Evolutionary conservation across 2,329 filamentous ascomycete species (phyloP), one percentile per base, ranked within the genome.

Genomic region (Trichoderma arundinaceum): DNA sequence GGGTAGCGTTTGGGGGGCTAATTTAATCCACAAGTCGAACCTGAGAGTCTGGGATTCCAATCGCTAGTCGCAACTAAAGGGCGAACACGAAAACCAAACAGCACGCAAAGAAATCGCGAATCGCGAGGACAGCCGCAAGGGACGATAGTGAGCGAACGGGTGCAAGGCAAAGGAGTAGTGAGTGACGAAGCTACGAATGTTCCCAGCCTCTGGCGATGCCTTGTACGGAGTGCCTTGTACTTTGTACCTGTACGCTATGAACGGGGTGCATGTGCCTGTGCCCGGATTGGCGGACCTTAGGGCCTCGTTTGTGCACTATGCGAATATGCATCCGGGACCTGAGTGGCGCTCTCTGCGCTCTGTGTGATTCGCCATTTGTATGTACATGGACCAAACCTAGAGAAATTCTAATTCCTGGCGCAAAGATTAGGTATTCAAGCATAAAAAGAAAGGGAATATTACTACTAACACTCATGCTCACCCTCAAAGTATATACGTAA

Each of bases 211-310:
- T 33, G 39, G 48, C 32, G 59, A 62, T 35, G 59, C 59, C 46
- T 32, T 44, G 49, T 63, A 63, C 48, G 59, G 59, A 54, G 59
- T 44, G 49, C 44, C 28, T 19, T 48, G 39, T 59, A 59, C 48
- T 52, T 43, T 52, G 59, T 63, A 63, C 59, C 59, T 63, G 39
- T 6, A 33, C 22, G 54, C 43, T 41, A 59, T 48, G 39, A 35
- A 49, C 59, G 48, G 44, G 38, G 46, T 51, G 49, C 59, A 49
- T 62, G 46, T 62, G 35, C 58, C 46, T 61, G 58, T 35, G 53
- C 44, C 53, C 19, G 46, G 43, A 54, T 57, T 56, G 65, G 65
- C 43, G 60, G 59, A 64, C 41, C 13, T 59, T 64, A 64, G 52
- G 44, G 52, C 59, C 65, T 48, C 65, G 12, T 19, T 66, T 66